These are phyloP conservation scores for Boletus holoroseus DNA, from an alignment of 1,284 basidiomycete genomes.

Conservation along the genomic window DNA sequence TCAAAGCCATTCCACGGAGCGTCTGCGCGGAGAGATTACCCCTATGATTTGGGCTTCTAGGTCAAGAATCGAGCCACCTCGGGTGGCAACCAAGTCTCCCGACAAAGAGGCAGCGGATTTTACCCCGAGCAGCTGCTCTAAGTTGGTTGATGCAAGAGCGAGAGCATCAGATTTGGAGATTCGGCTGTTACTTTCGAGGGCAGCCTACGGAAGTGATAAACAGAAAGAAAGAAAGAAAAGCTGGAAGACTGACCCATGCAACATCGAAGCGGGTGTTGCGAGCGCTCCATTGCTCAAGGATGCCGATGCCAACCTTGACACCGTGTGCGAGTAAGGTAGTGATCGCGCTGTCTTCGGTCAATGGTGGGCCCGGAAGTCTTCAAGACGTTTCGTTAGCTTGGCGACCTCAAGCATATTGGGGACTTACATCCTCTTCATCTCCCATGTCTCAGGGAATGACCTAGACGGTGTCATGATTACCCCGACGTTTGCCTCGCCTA, in stretches of 20 bases:
- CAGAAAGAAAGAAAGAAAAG: not conserved
- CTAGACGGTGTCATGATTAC: slow-evolving; percentile 63
- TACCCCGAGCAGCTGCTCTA: slow-evolving; percentile 55
- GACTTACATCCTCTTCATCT: slow-evolving; percentile 46
- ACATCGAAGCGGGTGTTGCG: slow-evolving; percentile 58
- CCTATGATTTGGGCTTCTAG: slow-evolving; percentile 45
- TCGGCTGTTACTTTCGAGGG: slow-evolving; percentile 19
- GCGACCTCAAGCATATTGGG: not conserved
- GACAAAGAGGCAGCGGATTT: slow-evolving; percentile 22
- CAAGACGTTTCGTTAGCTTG: slow-evolving; percentile 1
- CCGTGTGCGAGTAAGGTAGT: slow-evolving; percentile 58
- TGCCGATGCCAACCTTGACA: slow-evolving; percentile 71
- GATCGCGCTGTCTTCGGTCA: slow-evolving; percentile 62
- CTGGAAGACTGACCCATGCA: slow-evolving; percentile 20
- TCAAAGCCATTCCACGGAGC: slow-evolving; percentile 30
- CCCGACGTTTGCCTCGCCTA: slow-evolving; percentile 67
- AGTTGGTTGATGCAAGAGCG: slow-evolving; percentile 29
- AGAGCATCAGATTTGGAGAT: slow-evolving; percentile 33
- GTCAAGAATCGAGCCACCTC: slow-evolving; percentile 39
- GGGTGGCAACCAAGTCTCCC: slow-evolving; percentile 49
- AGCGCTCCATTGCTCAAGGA: slow-evolving; percentile 48
- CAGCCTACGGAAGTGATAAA: slow-evolving; percentile 16
- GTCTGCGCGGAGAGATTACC: slow-evolving; percentile 39
- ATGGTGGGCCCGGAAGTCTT: slow-evolving; percentile 69
- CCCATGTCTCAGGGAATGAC: slow-evolving; percentile 58